These are phyloP conservation scores for Exophiala aquamarina DNA, from an alignment of 2,329 filamentous ascomycete genomes.

Conservation along the genomic window DNA sequence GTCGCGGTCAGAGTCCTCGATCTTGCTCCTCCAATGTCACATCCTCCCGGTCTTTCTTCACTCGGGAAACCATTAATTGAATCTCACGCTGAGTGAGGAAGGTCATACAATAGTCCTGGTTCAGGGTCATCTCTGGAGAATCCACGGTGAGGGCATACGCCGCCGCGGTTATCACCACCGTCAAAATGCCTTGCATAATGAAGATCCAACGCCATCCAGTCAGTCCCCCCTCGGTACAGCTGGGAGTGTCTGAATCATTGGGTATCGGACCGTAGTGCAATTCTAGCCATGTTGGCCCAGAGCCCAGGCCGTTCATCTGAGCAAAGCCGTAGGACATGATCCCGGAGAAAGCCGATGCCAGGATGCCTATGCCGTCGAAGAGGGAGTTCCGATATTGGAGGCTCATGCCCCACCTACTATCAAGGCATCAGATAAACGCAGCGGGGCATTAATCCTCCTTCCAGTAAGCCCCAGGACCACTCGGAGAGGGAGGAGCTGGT, in stretches of 20 bases:
- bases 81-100: slow-evolving; percentile 31
- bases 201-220: slow-evolving; percentile 22
- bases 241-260: slow-evolving; percentile 1
- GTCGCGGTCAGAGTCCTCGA: neutral
- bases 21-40: slow-evolving; percentile 48
- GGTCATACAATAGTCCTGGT: slow-evolving; percentile 31
- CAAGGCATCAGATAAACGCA: slow-evolving; percentile 58
- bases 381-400: slow-evolving; percentile 46
- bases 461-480: slow-evolving; percentile 61
- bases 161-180: slow-evolving; percentile 21
- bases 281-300: slow-evolving; percentile 3
- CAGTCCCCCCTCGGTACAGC: neutral
- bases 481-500: slow-evolving; percentile 25
- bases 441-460: slow-evolving; percentile 64
- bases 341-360: slow-evolving; percentile 43
- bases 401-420: slow-evolving; percentile 30
- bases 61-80: slow-evolving; percentile 39
- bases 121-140: slow-evolving; percentile 30
- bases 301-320: slow-evolving; percentile 40
- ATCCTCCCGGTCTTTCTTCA: slow-evolving; percentile 55
- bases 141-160: slow-evolving; percentile 36
- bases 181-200: slow-evolving; percentile 24
- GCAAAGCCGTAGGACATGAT: slow-evolving; percentile 44
- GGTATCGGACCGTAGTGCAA: slow-evolving; percentile 8
- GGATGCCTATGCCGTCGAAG: slow-evolving; percentile 45